Percentiles rank a stretch among this genome's conserved stretches.
phyloP scores from a whole-genome alignment of 2,329 filamentous ascomycete genomes.

The Aschersonia sp. region DNA sequence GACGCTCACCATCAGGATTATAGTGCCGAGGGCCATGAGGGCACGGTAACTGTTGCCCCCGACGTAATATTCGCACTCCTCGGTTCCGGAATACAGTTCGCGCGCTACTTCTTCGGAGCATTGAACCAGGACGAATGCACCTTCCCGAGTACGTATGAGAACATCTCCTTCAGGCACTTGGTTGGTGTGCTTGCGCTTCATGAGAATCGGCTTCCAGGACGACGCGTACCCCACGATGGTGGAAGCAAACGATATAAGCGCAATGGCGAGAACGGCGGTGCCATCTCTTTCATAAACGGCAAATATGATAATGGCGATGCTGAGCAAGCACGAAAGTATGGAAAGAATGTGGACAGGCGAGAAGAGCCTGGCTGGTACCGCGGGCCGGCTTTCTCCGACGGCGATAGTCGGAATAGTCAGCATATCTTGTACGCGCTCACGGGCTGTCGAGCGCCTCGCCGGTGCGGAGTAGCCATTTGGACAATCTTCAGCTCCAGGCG shows the following conservation, averaged over 20 bases:
- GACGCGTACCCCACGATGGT: slow-evolving; percentile 41
- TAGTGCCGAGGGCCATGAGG: slow-evolving; percentile 42
- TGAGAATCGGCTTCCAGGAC: slow-evolving; percentile 41
- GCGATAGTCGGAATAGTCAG: slow-evolving; percentile 27
- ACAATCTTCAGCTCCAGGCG: neutral
- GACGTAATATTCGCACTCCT: slow-evolving; percentile 43
- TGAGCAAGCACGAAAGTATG: slow-evolving; percentile 33
- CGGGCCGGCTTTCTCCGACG: slow-evolving; percentile 21
- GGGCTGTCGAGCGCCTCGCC: slow-evolving; percentile 1
- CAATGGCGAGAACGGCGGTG: slow-evolving; percentile 26
- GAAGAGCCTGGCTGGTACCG: slow-evolving; percentile 30
- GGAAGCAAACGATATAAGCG: slow-evolving; percentile 35
- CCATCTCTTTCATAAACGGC: slow-evolving; percentile 24
- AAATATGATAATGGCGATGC: slow-evolving; percentile 29
- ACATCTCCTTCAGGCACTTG: slow-evolving; percentile 41
- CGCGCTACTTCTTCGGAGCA: slow-evolving; percentile 46
- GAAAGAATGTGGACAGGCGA: slow-evolving; percentile 41
- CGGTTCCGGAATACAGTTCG: slow-evolving; percentile 47
- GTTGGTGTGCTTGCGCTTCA: slow-evolving; percentile 31
- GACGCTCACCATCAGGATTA: slow-evolving; percentile 45
- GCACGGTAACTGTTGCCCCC: slow-evolving; percentile 29
- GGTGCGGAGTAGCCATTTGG: neutral
- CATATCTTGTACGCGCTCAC: slow-evolving; percentile 24
- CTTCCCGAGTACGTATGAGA: slow-evolving; percentile 45
- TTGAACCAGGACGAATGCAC: slow-evolving; percentile 41